Percentiles rank a stretch among this genome's conserved stretches.
Evolutionary conservation across 2,329 filamentous ascomycete species (phyloP).

Genomic region (Verticillium tricorpus): DNA sequence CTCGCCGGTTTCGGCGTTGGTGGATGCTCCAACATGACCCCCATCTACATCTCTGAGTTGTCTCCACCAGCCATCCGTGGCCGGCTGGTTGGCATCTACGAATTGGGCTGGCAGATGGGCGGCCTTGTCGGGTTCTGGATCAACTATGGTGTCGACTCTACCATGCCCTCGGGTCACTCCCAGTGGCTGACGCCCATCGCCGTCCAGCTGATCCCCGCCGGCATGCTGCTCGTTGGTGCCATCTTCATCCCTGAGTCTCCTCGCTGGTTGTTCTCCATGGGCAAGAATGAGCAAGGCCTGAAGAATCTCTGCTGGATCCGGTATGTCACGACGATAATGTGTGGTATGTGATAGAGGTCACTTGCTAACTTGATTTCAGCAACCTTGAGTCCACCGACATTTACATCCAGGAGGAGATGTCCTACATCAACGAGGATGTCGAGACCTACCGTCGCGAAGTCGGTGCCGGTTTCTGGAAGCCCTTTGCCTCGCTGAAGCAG

Average conservation of each 20-base stretch:
- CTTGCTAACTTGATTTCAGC: constrained; percentile 22
- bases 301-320: constrained; percentile 58
- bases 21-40: constrained; percentile 58
- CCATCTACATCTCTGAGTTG: constrained; percentile 58
- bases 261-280: constrained; percentile 64
- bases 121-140: constrained; percentile 58
- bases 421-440: constrained; percentile 64
- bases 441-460: constrained; percentile 59
- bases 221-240: constrained; percentile 55
- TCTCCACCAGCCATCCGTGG: constrained; percentile 60
- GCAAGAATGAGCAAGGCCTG: constrained; percentile 54
- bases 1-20: constrained; percentile 61
- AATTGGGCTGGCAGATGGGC: constrained; percentile 62
- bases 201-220: constrained; percentile 63
- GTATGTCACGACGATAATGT: constrained; percentile 1
- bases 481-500: constrained; percentile 55
- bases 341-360: not conserved
- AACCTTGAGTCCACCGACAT: constrained; percentile 49
- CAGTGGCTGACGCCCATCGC: constrained; percentile 65
- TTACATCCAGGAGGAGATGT: constrained; percentile 71
- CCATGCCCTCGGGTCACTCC: constrained; percentile 37
- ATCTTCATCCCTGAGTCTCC: constrained; percentile 62
- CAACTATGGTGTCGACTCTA: constrained; percentile 56
- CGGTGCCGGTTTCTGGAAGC: constrained; percentile 71
- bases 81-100: constrained; percentile 62